Percentiles rank a stretch among this genome's conserved stretches.
Evolutionary conservation across 192 early-diverging fungal genomes (phyloP).

Genomic region (Gamsiella multidivaricata): DNA sequence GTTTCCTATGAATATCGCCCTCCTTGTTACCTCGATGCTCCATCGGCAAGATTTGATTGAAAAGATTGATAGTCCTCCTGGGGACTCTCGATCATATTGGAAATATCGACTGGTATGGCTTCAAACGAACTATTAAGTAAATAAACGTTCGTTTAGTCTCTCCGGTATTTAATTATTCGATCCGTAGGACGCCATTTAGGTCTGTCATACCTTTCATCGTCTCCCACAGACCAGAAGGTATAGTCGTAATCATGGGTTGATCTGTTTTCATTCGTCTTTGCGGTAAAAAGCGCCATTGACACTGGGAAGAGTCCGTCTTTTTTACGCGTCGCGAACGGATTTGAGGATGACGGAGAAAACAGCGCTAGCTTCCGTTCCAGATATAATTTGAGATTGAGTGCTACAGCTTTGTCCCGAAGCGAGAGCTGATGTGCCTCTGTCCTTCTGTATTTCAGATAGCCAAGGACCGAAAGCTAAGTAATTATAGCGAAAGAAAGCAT

Average conservation of each 20-base stretch:
- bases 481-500: not conserved
- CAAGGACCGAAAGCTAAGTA: constrained; percentile 36
- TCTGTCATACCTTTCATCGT: constrained; percentile 22
- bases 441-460: constrained; percentile 48
- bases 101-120: constrained; percentile 25
- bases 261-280: constrained; percentile 46
- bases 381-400: constrained; percentile 33
- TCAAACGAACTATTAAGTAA: constrained; percentile 18
- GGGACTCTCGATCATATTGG: constrained; percentile 52
- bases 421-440: constrained; percentile 37
- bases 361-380: constrained; percentile 29
- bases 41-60: constrained; percentile 44
- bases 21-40: constrained; percentile 33
- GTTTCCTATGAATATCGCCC: too few relatives aligned
- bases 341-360: constrained; percentile 3
- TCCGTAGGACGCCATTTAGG: too few relatives aligned
- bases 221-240: constrained; percentile 42
- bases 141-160: not conserved
- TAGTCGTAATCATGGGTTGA: constrained; percentile 51
- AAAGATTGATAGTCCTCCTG: constrained; percentile 54
- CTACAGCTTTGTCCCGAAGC: constrained; percentile 34
- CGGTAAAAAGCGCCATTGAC: constrained; percentile 33
- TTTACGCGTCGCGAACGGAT: constrained; percentile 19
- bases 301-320: constrained; percentile 18
- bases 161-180: too few relatives aligned